A percentile compares a stretch with the other conserved stretches of the same genome.
Evolutionary conservation across 441 rosid species (phyloP).

Genomic region (Jatropha multifida): DNA sequence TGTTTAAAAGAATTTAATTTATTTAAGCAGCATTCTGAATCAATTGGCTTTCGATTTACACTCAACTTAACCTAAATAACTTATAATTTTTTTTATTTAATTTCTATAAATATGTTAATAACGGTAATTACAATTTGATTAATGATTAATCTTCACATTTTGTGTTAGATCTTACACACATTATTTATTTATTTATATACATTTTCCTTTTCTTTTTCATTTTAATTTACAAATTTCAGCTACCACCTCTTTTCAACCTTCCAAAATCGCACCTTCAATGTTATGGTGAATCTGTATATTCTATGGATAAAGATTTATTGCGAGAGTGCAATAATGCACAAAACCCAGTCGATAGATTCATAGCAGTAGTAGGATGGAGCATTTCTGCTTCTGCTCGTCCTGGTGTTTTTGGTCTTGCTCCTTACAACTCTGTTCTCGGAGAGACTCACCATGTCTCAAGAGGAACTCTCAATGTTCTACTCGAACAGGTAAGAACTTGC

Average conservation of each 20-base stretch:
- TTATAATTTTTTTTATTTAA: no score
- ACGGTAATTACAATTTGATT: no score
- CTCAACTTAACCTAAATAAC: no score
- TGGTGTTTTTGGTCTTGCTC: conserved; percentile 59
- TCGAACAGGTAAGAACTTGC: conserved; percentile 54
- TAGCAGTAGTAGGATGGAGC: conserved; percentile 58
- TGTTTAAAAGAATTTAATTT: no score
- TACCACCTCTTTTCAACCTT: conserved; percentile 68
- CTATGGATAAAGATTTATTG: conserved; percentile 43
- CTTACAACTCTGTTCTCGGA: conserved; percentile 83
- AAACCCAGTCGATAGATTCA: conserved; percentile 52
- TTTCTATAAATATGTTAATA: no score
- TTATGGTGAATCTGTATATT: conserved; percentile 64
- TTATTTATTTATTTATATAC: no score
- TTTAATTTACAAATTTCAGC: conserved; percentile 34
- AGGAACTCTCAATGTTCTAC: conserved; percentile 57
- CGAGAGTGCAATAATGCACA: conserved; percentile 43
- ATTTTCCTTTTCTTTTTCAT: neutral
- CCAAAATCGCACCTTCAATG: conserved; percentile 91
- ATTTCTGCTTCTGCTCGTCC: conserved; percentile 58
- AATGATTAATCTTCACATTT: no score
- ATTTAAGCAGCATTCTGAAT: no score
- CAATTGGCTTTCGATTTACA: no score
- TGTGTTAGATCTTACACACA: no score
- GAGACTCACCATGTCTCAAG: conserved; percentile 89